Percentiles rank a stretch among this genome's conserved stretches.
Conservation (phyloP, 495 filamentous ascomycete species). For the Penicillium angulare region DNA sequence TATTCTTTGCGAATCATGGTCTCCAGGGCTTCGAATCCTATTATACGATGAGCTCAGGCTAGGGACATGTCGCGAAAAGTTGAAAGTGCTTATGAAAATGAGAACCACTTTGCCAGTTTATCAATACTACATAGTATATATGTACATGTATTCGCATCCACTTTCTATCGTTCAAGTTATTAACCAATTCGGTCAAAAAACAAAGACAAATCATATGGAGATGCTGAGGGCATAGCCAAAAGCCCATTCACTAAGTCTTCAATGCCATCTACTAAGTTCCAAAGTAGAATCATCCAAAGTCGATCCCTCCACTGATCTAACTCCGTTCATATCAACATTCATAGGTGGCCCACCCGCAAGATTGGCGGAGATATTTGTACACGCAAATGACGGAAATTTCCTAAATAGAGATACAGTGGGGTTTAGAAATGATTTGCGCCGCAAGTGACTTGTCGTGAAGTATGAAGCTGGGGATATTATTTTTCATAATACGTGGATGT, state of each 20-base stretch:
- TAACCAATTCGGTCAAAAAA: background rate
- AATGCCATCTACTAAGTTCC: background rate
- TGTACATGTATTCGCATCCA: too few species aligned
- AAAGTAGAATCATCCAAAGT: background rate
- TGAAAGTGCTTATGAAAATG: too few species aligned
- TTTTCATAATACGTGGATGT: conserved; percentile 52
- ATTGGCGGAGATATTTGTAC: background rate
- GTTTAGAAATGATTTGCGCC: background rate
- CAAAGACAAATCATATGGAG: conserved; percentile 7
- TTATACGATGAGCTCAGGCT: too few species aligned
- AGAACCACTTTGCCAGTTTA: too few species aligned
- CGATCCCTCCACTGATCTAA: background rate
- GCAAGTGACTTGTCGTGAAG: conserved; percentile 15
- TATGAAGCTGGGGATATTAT: conserved; percentile 58
- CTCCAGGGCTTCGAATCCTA: too few species aligned
- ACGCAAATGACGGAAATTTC: conserved; percentile 5
- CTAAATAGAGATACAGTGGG: conserved; percentile 7
- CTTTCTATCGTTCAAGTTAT: too few species aligned
- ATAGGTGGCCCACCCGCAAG: conserved; percentile 1
- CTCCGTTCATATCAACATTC: background rate
- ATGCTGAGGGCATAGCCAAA: conserved; percentile 8
- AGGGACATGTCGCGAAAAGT: too few species aligned
- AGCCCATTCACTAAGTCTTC: conserved; percentile 5
- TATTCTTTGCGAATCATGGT: too few species aligned
- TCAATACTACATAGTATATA: too few species aligned